These are phyloP conservation scores for Penicillium sp. DNA, from an alignment of 2,329 filamentous ascomycete genomes.

Conservation along the genomic window DNA sequence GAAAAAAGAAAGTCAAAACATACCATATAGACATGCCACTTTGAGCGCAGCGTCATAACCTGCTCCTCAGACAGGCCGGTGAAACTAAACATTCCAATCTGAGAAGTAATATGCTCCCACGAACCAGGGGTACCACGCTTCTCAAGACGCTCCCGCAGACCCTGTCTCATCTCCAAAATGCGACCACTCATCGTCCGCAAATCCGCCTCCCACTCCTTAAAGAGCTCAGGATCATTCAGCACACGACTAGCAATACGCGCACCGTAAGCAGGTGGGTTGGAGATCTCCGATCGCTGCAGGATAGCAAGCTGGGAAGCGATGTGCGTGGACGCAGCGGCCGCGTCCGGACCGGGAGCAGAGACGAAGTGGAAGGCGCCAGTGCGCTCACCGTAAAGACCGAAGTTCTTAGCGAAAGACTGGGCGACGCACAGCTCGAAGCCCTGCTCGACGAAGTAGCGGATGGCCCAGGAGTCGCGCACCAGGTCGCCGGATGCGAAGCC, in stretches of 20 bases:
- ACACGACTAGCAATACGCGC: conserved; percentile 82
- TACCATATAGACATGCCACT: conserved; percentile 53
- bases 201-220: conserved; percentile 89
- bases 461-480: conserved; percentile 79
- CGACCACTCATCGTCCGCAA: conserved; percentile 90
- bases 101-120: conserved; percentile 97
- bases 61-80: conserved; percentile 52
- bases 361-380: conserved; percentile 96
- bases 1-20: conserved; percentile 14
- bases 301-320: conserved; percentile 88
- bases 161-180: conserved; percentile 86
- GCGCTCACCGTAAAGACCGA: conserved; percentile 91
- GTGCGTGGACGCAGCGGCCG: conserved; percentile 57
- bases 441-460: conserved; percentile 89
- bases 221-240: conserved; percentile 78
- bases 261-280: conserved; percentile 92
- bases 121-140: conserved; percentile 79
- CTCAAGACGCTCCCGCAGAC: conserved; percentile 76
- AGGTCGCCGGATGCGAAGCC: conserved; percentile 94
- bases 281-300: conserved; percentile 95
- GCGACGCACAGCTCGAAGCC: conserved; percentile 70
- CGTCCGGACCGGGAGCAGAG: conserved; percentile 67
- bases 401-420: conserved; percentile 63
- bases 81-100: conserved; percentile 99
- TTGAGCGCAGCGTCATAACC: conserved; percentile 46